Evolutionary conservation across 1,284 basidiomycete genomes (phyloP), one percentile per base, ranked within the genome.

Genomic region (Chalciporus sp.): DNA sequence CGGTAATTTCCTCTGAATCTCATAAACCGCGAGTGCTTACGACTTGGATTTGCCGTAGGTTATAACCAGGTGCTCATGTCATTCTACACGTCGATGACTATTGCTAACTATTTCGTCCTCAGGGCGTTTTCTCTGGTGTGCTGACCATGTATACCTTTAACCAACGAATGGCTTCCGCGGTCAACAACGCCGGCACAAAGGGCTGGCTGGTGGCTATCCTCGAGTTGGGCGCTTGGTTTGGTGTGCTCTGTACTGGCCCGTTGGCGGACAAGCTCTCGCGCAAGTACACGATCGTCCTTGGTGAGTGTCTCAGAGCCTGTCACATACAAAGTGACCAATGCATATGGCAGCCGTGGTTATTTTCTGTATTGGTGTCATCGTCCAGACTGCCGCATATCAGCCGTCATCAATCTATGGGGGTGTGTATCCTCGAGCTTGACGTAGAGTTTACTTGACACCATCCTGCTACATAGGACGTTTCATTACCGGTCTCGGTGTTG

Each of bases 41-140:
- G 9, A 47, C 31, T 50, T 26, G 29, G 26, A 45, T 42, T 47
- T 40, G 45, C 28, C 45, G 14, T 55, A 84, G 83, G 84, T 41
- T 86, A 86, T 65, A 86, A 86, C 62, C 83, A 87, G 72, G 82
- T 81, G 57, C 55, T 72, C 10, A 31, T 31, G 29, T 63, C 45
- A 47, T 27, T 58, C 29, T 35, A 39, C 47, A n/a, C 0, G 42
- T 29, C 20, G 29, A 9, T 41, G 4, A 16, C 45, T 17, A 39
- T 33, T 45, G 42, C 45, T 45, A 47, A 33, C 19, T 51, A 42
- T 20, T 33, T 47, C 39, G 41, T 46, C 29, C 49, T 6, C 58
- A 85, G 81, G 86, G 86, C 60, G 86, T 88, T n/a, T 88, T 88
- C 70, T 88, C 85, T 26, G 81, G 85, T 52, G 85, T 88, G 33